phyloP scores from a whole-genome alignment of 1,284 basidiomycete species.

The Omphalotus olearius region DNA sequence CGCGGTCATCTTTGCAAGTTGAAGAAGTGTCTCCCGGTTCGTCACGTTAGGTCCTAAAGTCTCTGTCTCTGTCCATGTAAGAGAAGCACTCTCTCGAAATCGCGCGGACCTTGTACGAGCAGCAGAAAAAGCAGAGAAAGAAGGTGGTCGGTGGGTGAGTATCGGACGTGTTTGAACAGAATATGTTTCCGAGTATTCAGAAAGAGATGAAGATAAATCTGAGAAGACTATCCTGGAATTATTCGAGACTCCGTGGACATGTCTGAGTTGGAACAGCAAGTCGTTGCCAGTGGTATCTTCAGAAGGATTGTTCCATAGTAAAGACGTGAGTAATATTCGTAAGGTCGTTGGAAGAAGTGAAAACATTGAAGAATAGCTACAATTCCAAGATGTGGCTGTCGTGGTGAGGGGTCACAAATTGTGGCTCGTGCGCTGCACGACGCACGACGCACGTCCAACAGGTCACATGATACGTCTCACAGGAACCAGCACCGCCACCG shows the following conservation, averaged over 20 bases:
- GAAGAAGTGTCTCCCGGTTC: conserved; percentile 61
- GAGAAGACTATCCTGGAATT: conserved; percentile 54
- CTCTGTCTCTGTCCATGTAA: conserved; percentile 46
- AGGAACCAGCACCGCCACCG: too few relatives aligned
- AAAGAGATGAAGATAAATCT: conserved; percentile 35
- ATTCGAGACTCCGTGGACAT: conserved; percentile 55
- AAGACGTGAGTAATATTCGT: conserved; percentile 1
- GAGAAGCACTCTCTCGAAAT: conserved; percentile 38
- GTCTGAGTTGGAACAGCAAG: conserved; percentile 60
- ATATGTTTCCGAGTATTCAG: conserved; percentile 25
- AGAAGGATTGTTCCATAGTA: conserved; percentile 5
- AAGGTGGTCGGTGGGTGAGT: conserved; percentile 45
- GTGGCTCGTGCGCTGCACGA: too few relatives aligned
- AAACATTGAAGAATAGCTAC: conserved; percentile 8
- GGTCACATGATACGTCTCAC: too few relatives aligned
- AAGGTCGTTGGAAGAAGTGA: conserved; percentile 5
- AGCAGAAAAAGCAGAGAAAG: conserved; percentile 41
- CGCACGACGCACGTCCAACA: too few relatives aligned
- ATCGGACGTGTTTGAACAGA: conserved; percentile 35
- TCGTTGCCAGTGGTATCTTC: background rate
- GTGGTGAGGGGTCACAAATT: background rate
- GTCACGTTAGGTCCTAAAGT: conserved; percentile 52
- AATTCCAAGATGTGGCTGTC: background rate
- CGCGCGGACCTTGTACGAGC: conserved; percentile 48
- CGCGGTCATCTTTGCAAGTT: conserved; percentile 77